Evolutionary conservation across 2,329 filamentous ascomycete species (phyloP), one percentile per base, ranked within the genome.

Genomic region (Cladosporium austrohemisphaericum): DNA sequence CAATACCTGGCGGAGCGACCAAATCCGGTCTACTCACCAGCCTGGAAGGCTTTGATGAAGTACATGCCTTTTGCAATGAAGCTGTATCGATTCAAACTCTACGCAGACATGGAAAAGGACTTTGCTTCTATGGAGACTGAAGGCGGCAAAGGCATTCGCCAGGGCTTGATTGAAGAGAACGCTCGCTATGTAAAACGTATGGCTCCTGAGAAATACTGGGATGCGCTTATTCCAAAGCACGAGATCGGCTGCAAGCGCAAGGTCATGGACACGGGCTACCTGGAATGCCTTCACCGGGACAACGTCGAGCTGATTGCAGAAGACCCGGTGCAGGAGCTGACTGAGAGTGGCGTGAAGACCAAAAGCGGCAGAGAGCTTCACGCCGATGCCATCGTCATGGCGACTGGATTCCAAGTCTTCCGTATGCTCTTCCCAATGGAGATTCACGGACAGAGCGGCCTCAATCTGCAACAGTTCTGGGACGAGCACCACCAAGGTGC

Each of bases 241-340:
- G 78, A 81, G 0, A 80, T 82, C 1, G 78, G 81, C 55, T 87
- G 84, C 55, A 76, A 83, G 10, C 75, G 84, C 2, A 68, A 84
- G 0, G 87, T 84, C 0, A 69, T 69, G 5, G 70, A 67, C 9
- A 64, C 63, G 5, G 66, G 68, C 4, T 74, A 71, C 48, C 59
- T 74, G 9, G 65, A 72, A 51, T 61, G 65, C 5, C 61, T 72
- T 14, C 52, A 52, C 14, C 53, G 53, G 10, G 18, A 52, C 8
- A 65, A 67, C 45, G 55, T 63, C 7, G 57, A 55, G 5, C 46
- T 66, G 14, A 52, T 64, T 29, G 63, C 60, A 5, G 55, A 58
- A 1, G 53, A 56, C 13, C 23, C 53, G 2, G 68, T 74, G 1
- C 59, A 68, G 28, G 59, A 59, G 36, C 70, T 75, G 25, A 68